A percentile compares a stretch with the other conserved stretches of the same genome.
phyloP scores from a whole-genome alignment of 129 eudicot genomes.

The Flaveria brownii region DNA sequence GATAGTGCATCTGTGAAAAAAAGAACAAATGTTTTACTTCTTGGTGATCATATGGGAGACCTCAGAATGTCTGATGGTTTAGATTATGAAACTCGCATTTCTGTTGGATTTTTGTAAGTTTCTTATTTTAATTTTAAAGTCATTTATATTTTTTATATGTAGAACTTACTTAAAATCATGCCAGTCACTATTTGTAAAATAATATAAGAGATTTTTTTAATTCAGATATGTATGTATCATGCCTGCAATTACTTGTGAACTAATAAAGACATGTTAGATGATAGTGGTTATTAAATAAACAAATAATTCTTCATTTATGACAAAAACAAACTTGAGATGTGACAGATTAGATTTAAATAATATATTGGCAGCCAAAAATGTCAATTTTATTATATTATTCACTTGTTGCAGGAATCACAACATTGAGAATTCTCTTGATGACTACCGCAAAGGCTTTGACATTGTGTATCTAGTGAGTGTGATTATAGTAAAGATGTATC shows the following conservation, averaged over 20 bases:
- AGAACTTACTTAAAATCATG: slow-evolving; percentile 10
- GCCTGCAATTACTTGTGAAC: neutral
- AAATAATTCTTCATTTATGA: neutral
- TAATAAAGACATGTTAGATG: too few species aligned
- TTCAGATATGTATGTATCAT: neutral
- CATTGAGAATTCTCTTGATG: slow-evolving; percentile 64
- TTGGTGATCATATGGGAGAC: slow-evolving; percentile 94
- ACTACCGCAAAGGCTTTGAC: slow-evolving; percentile 75
- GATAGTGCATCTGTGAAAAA: slow-evolving; percentile 55
- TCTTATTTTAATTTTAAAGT: slow-evolving; percentile 38
- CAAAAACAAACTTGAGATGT: neutral
- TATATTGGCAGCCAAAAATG: slow-evolving; percentile 1
- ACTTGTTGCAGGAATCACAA: slow-evolving; percentile 70
- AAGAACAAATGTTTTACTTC: slow-evolving; percentile 82
- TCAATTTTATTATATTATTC: slow-evolving; percentile 6
- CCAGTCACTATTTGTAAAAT: neutral
- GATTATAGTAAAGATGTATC: neutral
- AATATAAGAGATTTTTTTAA: neutral
- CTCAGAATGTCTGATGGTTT: slow-evolving; percentile 93
- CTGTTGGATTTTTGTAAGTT: slow-evolving; percentile 90
- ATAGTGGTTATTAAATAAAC: too few species aligned
- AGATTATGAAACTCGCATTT: slow-evolving; percentile 66
- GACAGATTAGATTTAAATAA: neutral
- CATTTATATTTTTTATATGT: neutral
- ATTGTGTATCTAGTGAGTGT: slow-evolving; percentile 71